These are phyloP conservation scores for Leavenworthia alabamica DNA, from an alignment of 345 rosid species.

Conservation along the genomic window DNA sequence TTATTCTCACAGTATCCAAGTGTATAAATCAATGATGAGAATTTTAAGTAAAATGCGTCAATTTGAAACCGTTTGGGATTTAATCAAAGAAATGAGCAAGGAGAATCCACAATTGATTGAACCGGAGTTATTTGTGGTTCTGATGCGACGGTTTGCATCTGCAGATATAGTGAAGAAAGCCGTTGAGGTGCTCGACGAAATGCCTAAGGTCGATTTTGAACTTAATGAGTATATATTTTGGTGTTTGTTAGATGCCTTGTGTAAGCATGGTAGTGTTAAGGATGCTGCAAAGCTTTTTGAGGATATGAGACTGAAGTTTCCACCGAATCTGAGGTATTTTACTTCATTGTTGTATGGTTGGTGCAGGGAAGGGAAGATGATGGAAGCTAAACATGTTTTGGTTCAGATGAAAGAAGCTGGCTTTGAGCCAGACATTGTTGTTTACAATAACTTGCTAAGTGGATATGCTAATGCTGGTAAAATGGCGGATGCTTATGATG, in stretches of 20 bases:
- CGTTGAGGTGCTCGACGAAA: constrained; percentile 82
- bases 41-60: constrained; percentile 79
- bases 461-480: constrained; percentile 67
- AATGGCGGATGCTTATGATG: constrained; percentile 71
- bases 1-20: constrained; percentile 62
- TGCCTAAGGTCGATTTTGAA: constrained; percentile 79
- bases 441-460: constrained; percentile 69
- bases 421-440: constrained; percentile 79
- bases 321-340: constrained; percentile 56
- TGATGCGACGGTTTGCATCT: constrained; percentile 85
- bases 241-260: constrained; percentile 76
- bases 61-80: constrained; percentile 84
- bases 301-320: constrained; percentile 57
- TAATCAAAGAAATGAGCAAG: constrained; percentile 74
- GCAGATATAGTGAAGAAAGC: constrained; percentile 83
- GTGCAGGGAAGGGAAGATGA: constrained; percentile 82
- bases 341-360: constrained; percentile 88
- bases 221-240: constrained; percentile 72
- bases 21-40: constrained; percentile 66
- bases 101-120: constrained; percentile 58
- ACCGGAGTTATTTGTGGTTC: constrained; percentile 56
- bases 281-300: constrained; percentile 80
- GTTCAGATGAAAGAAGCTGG: constrained; percentile 86
- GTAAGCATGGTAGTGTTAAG: constrained; percentile 77
- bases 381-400: constrained; percentile 79